These are phyloP conservation scores for Boletus semigastroideus DNA, from an alignment of 1,284 basidiomycete genomes.

Conservation along the genomic window DNA sequence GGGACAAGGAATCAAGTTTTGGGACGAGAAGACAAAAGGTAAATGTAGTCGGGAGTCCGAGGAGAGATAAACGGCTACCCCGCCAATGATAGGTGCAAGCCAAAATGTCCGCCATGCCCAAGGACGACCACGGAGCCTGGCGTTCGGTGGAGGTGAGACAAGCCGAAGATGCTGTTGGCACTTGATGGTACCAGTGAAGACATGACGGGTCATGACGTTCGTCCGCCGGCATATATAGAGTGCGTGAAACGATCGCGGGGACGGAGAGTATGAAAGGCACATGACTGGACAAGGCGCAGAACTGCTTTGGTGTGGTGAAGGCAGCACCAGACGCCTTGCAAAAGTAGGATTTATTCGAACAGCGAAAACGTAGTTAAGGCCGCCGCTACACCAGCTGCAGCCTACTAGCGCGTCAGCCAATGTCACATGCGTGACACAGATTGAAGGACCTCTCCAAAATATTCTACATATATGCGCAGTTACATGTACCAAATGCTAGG, in stretches of 20 bases:
- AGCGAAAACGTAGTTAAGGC: not conserved
- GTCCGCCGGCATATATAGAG: not conserved
- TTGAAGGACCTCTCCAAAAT: too few species aligned
- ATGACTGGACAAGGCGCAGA: conserved; percentile 9
- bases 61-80: conserved; percentile 48
- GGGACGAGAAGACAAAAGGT: conserved; percentile 53
- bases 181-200: conserved; percentile 8
- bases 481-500: not conserved
- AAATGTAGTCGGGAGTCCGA: conserved; percentile 41
- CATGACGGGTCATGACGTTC: conserved; percentile 1
- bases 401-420: too few species aligned
- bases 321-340: not conserved
- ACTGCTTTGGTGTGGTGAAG: not conserved
- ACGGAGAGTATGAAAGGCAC: conserved; percentile 7
- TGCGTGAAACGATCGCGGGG: conserved; percentile 4
- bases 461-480: not conserved
- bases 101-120: conserved; percentile 44
- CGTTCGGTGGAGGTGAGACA: conserved; percentile 15
- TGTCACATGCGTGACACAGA: too few species aligned
- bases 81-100: conserved; percentile 56
- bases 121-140: conserved; percentile 23
- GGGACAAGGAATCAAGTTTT: conserved; percentile 62
- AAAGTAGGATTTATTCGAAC: not conserved
- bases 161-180: conserved; percentile 1
- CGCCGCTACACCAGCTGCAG: too few species aligned